A percentile compares a stretch with the other conserved stretches of the same genome.
phyloP scores from a whole-genome alignment of 192 early-diverging fungal genomes.

The Pilobolus umbonatus region DNA sequence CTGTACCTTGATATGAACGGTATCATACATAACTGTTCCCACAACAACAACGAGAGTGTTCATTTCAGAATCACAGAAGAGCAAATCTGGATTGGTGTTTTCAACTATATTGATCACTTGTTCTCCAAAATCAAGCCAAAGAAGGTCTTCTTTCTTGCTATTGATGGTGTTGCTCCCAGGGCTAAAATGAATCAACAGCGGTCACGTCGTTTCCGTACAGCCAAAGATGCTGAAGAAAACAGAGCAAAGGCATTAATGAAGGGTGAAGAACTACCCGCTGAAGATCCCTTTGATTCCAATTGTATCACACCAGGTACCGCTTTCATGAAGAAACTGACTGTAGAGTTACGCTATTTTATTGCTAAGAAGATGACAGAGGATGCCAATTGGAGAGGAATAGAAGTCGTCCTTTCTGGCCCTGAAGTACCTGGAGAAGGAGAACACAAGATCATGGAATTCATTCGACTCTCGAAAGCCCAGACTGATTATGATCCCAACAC shows the following conservation, averaged over 20 bases:
- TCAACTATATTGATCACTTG: constrained; percentile 94
- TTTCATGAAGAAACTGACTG: constrained; percentile 91
- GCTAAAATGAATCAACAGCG: constrained; percentile 99
- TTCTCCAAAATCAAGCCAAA: constrained; percentile 90
- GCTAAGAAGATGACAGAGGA: constrained; percentile 85
- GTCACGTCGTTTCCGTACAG: constrained; percentile 91
- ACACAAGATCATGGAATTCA: constrained; percentile 99
- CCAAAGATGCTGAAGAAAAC: constrained; percentile 73
- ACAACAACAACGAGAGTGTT: constrained; percentile 85
- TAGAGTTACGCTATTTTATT: constrained; percentile 86
- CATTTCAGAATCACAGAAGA: constrained; percentile 89
- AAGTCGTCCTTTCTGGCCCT: constrained; percentile 91
- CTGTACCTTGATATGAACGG: constrained; percentile 99
- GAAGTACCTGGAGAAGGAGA: constrained; percentile 97
- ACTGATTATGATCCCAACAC: constrained; percentile 83
- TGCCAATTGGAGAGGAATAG: constrained; percentile 83
- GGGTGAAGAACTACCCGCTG: constrained; percentile 67
- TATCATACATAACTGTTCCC: constrained; percentile 95
- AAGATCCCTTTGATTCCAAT: constrained; percentile 88
- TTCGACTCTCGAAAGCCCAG: constrained; percentile 78
- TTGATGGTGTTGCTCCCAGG: constrained; percentile 94
- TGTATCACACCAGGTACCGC: constrained; percentile 98
- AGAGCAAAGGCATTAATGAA: constrained; percentile 57
- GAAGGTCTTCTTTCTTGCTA: constrained; percentile 92
- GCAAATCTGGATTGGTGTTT: constrained; percentile 90